Conservation (phyloP, 2,329 filamentous ascomycete species). For the Epichloe sibirici region DNA sequence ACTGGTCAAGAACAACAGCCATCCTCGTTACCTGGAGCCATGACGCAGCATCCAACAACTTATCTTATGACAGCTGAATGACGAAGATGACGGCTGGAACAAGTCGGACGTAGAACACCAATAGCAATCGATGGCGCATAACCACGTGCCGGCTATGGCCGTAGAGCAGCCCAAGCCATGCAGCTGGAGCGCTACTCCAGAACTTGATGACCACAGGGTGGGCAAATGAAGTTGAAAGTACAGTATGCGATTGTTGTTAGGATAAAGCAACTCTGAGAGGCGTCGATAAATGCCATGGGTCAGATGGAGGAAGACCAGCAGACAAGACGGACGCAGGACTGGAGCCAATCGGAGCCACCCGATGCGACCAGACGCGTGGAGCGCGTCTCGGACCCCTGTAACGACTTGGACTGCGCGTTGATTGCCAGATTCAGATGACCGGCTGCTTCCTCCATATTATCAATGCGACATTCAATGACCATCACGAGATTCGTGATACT, state of each 20-base stretch:
- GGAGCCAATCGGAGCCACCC: neutral
- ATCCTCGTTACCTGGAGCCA: conserved; percentile 9
- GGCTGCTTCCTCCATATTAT: neutral
- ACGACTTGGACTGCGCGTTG: neutral
- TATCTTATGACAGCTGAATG: neutral
- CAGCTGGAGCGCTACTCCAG: conserved; percentile 3
- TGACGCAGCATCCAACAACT: neutral
- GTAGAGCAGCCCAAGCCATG: conserved; percentile 3
- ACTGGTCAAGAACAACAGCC: neutral
- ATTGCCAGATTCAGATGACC: neutral
- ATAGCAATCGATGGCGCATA: conserved; percentile 7
- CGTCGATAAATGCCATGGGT: no score
- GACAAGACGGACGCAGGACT: no score
- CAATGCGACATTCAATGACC: no score
- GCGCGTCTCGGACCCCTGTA: conserved; percentile 5
- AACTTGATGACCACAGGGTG: neutral
- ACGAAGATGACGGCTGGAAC: neutral
- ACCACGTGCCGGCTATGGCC: conserved; percentile 6
- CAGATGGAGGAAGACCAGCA: no score
- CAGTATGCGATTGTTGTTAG: neutral
- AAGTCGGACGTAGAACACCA: neutral
- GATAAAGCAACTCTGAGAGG: neutral
- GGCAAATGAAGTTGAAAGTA: neutral
- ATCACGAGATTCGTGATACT: no score
- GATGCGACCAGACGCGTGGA: conserved; percentile 5